Evolutionary conservation across 176 grass and related monocot species (phyloP).

Genomic region (Carex cristatella): DNA sequence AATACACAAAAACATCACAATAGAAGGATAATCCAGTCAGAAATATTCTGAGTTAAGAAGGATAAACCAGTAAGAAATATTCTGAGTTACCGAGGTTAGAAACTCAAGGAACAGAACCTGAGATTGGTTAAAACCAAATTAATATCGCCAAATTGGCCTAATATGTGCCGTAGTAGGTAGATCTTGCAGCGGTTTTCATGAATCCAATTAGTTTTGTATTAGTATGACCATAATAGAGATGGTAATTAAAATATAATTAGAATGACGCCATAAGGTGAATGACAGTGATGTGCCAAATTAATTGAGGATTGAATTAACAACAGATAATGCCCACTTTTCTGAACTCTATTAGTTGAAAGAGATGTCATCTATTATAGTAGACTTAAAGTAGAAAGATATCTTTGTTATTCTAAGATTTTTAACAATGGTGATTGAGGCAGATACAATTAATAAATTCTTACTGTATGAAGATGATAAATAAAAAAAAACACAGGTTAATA

Average conservation of each 20-base stretch:
- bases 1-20: neutral
- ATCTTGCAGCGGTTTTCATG: neutral
- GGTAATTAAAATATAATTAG: neutral
- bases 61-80: neutral
- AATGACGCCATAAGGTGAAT: neutral
- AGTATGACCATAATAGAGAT: neutral
- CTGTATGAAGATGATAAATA: neutral
- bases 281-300: neutral
- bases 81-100: neutral
- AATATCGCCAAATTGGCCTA: neutral
- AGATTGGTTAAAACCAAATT: neutral
- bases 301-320: neutral
- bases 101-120: neutral
- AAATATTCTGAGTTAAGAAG: neutral
- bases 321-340: neutral
- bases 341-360: slow-evolving; percentile 5
- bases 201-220: neutral
- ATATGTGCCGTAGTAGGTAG: neutral
- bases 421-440: neutral
- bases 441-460: neutral
- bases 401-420: neutral
- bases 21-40: neutral
- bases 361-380: neutral
- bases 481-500: neutral
- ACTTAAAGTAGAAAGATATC: neutral